A percentile compares a stretch with the other conserved stretches of the same genome.
Evolutionary conservation across 2,329 filamentous ascomycete genomes (phyloP).

Genomic region (Colletotrichum echinochloae): DNA sequence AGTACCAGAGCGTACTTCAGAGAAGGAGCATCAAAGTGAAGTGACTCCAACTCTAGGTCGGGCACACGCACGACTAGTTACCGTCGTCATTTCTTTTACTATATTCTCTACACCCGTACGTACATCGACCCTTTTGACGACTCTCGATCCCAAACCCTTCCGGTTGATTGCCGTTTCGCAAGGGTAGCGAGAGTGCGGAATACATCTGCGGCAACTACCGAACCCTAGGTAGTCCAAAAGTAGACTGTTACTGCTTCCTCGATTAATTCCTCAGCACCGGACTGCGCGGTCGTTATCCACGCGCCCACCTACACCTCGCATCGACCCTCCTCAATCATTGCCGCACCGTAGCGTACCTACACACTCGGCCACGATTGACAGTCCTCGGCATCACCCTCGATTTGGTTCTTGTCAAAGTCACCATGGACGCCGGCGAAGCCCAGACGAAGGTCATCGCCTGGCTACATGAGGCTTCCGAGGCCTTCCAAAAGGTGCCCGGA

Average conservation of each 20-base stretch:
- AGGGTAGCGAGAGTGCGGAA: background rate
- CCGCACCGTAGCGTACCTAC: background rate
- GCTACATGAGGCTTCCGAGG: constrained; percentile 65
- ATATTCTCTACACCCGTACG: background rate
- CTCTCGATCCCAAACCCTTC: background rate
- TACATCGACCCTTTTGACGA: background rate
- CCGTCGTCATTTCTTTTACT: background rate
- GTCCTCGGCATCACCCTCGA: background rate
- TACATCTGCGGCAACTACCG: constrained; percentile 1
- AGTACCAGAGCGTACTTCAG: constrained; percentile 16
- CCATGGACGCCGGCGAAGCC: constrained; percentile 74
- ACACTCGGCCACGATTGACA: background rate
- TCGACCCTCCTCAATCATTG: background rate
- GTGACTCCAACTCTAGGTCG: background rate
- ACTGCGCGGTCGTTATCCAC: constrained; percentile 2
- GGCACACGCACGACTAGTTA: background rate
- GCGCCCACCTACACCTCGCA: background rate
- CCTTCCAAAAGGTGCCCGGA: constrained; percentile 91
- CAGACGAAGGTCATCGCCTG: constrained; percentile 66
- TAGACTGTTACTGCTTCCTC: background rate
- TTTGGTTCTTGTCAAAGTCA: background rate
- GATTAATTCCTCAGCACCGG: background rate
- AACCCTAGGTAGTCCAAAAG: background rate
- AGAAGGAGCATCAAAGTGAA: background rate
- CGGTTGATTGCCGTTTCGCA: background rate